These are phyloP conservation scores for Leersia perrieri DNA, from an alignment of 176 grass and related monocot species.

Conservation along the genomic window DNA sequence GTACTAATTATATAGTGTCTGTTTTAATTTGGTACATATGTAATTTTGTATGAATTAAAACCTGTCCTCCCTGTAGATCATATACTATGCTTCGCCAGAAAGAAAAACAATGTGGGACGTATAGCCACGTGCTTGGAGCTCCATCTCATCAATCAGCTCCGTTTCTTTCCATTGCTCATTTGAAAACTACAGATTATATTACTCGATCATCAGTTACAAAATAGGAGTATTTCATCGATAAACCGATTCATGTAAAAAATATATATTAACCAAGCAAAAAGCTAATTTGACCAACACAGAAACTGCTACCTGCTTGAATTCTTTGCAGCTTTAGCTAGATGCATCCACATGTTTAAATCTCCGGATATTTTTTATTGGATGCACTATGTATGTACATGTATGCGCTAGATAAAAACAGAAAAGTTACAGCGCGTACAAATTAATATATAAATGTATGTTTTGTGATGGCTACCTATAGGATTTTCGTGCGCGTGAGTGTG, in stretches of 20 bases:
- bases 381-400: too few species aligned
- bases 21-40: not conserved
- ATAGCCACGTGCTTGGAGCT: constrained; percentile 8
- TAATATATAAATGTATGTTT: not conserved
- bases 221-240: not conserved
- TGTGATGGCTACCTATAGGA: not conserved
- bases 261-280: too few species aligned
- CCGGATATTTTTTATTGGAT: too few species aligned
- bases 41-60: not conserved
- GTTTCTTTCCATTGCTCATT: not conserved
- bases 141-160: not conserved
- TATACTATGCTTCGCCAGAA: not conserved
- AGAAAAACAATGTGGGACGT: constrained; percentile 9
- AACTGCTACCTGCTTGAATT: not conserved
- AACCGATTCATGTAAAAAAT: not conserved
- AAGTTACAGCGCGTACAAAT: not conserved
- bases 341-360: too few species aligned
- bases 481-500: not conserved
- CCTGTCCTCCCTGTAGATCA: not conserved
- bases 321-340: too few species aligned
- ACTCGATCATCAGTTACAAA: constrained; percentile 21
- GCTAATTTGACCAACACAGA: too few species aligned
- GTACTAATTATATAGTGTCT: not conserved
- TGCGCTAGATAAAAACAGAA: not conserved
- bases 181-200: not conserved